Evolutionary conservation across 2,329 filamentous ascomycete species (phyloP).

Genomic region (Alternaria solani): DNA sequence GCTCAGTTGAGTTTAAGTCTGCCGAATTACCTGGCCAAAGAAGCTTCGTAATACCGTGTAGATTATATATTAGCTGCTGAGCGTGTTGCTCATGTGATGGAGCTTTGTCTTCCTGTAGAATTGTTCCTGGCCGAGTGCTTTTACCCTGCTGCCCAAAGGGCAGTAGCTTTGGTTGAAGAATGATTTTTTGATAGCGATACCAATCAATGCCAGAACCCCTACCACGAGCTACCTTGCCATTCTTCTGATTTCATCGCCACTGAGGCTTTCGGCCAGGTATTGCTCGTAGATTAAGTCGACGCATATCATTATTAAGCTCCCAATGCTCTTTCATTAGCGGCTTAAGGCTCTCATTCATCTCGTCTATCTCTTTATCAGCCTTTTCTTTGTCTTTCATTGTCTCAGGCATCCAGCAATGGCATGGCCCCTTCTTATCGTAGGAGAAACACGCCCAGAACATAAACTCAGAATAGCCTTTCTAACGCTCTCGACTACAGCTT

Average conservation of each 20-base stretch:
- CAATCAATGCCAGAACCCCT: not conserved
- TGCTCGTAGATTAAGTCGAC: not conserved
- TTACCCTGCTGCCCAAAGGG: constrained; percentile 18
- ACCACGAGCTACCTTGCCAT: constrained; percentile 20
- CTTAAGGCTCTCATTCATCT: constrained; percentile 19
- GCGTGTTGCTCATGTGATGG: not conserved
- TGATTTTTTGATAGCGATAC: constrained; percentile 12
- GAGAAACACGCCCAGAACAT: constrained; percentile 25
- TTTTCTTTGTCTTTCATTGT: constrained; percentile 14
- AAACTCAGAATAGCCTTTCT: constrained; percentile 24
- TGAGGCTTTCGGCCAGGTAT: constrained; percentile 13
- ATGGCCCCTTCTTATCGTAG: constrained; percentile 18
- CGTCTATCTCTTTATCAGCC: constrained; percentile 11
- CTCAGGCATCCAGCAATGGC: constrained; percentile 10
- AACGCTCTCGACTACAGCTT: constrained; percentile 18
- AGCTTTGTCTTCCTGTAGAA: constrained; percentile 21
- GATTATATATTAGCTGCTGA: constrained; percentile 7
- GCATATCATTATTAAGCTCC: constrained; percentile 8
- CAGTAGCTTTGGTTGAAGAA: constrained; percentile 16
- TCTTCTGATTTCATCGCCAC: constrained; percentile 15
- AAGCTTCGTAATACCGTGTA: constrained; percentile 11
- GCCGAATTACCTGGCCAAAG: constrained; percentile 23
- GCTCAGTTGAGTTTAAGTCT: constrained; percentile 7
- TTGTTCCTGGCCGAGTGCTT: constrained; percentile 9
- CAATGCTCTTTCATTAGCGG: constrained; percentile 9